Evolutionary conservation across 345 rosid species (phyloP).

Genomic region (Gossypioides kirkii): DNA sequence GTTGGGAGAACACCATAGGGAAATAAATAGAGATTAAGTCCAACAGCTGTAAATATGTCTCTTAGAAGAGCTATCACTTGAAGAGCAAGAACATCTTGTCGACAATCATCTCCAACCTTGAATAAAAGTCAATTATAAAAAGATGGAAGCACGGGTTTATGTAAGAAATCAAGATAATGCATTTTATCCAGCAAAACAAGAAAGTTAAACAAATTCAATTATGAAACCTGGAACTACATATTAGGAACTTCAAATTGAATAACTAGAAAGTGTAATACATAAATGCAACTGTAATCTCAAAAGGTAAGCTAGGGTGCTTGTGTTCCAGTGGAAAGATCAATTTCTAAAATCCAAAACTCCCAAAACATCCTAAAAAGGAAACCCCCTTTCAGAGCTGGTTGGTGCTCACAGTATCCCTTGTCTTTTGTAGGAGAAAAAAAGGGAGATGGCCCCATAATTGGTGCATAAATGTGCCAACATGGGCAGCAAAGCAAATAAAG

Average conservation of each 20-base stretch:
- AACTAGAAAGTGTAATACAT: not conserved
- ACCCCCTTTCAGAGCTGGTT: not conserved
- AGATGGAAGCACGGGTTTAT: not conserved
- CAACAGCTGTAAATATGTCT: conserved; percentile 85
- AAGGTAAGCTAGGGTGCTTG: not conserved
- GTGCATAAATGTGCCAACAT: not conserved
- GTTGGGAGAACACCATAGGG: conserved; percentile 99
- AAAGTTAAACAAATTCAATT: not conserved
- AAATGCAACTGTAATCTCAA: not conserved
- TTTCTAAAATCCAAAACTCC: not conserved
- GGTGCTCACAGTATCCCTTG: not conserved
- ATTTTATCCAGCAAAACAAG: not conserved
- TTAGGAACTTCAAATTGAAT: not conserved
- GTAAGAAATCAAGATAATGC: not conserved
- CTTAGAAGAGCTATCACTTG: conserved; percentile 94
- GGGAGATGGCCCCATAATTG: not conserved
- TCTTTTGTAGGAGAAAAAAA: not conserved
- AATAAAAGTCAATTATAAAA: conserved; percentile 15
- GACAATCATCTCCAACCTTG: conserved; percentile 99
- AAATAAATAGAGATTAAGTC: conserved; percentile 79
- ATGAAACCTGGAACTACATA: not conserved
- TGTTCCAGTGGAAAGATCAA: not conserved
- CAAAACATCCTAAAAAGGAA: not conserved
- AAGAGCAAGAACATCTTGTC: conserved; percentile 98
- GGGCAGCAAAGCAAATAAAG: not conserved